These are phyloP conservation scores for Fraxinus cuspidata DNA, from an alignment of 257 asterid species.

Conservation along the genomic window DNA sequence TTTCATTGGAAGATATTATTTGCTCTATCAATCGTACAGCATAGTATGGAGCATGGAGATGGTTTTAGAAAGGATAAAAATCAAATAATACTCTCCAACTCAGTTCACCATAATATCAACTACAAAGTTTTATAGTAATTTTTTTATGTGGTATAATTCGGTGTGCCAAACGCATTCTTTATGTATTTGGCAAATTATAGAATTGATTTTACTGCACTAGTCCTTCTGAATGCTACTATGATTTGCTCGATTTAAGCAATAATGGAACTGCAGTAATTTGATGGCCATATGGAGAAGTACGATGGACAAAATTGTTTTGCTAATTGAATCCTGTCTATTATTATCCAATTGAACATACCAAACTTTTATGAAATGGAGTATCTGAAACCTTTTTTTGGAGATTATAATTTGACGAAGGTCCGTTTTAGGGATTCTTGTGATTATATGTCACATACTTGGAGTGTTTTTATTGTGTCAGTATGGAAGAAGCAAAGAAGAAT, in stretches of 20 bases:
- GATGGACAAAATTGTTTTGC: background rate
- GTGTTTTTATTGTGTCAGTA: constrained; percentile 43
- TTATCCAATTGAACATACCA: background rate
- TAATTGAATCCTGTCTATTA: background rate
- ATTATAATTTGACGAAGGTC: background rate
- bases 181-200: background rate
- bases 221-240: background rate
- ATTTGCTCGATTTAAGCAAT: constrained; percentile 12
- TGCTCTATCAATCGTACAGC: no score
- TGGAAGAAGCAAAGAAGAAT: constrained; percentile 99
- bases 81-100: no score
- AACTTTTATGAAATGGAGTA: background rate
- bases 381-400: background rate
- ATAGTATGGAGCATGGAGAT: no score
- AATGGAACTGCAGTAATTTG: constrained; percentile 1
- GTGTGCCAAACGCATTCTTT: background rate
- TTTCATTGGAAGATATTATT: no score
- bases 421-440: background rate
- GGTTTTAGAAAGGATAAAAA: no score
- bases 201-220: background rate
- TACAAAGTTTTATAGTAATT: no score
- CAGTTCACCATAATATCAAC: no score
- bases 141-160: no score
- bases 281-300: constrained; percentile 1
- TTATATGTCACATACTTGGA: constrained; percentile 14